Evolutionary conservation across 768 basidiomycete genomes (phyloP).

Genomic region (Rhizopogon sp.): DNA sequence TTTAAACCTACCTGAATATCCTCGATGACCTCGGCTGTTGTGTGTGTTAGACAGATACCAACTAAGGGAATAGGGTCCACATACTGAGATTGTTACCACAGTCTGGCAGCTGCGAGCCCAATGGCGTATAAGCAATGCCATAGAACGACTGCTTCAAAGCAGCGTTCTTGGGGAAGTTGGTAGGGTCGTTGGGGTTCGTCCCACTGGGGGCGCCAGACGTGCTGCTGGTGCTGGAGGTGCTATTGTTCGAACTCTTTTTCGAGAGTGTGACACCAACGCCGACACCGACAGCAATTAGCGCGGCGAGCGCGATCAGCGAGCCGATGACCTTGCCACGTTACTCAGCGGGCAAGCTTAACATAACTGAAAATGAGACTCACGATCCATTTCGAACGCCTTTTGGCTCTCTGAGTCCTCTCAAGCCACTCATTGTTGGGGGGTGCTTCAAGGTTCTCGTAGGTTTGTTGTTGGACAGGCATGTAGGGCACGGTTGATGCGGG

Average conservation of each 20-base stretch:
- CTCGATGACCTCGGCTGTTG: constrained; percentile 49
- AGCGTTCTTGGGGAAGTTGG: constrained; percentile 66
- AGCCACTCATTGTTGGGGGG: constrained; percentile 36
- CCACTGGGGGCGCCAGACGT: constrained; percentile 14
- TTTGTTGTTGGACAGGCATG: constrained; percentile 11
- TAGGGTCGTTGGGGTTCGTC: constrained; percentile 64
- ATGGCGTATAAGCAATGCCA: constrained; percentile 84
- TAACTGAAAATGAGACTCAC: constrained; percentile 33
- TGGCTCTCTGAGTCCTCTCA: constrained; percentile 28
- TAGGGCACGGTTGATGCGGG: constrained; percentile 14
- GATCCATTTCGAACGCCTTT: constrained; percentile 48
- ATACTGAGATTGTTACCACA: constrained; percentile 51
- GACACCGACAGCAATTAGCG: constrained; percentile 54
- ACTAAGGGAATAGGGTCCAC: constrained; percentile 14
- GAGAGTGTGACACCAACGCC: constrained; percentile 62
- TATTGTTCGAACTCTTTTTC: constrained; percentile 38
- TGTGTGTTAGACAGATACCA: not conserved
- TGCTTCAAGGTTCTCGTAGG: constrained; percentile 28
- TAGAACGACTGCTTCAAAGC: constrained; percentile 73
- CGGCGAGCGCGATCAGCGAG: constrained; percentile 38
- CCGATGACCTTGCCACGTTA: constrained; percentile 43
- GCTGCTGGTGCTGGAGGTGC: constrained; percentile 20
- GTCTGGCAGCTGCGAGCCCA: constrained; percentile 61
- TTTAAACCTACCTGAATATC: constrained; percentile 58
- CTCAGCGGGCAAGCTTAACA: not conserved